Conservation (phyloP, 108 stramenopile species). For the Epipyxis sp. region DNA sequence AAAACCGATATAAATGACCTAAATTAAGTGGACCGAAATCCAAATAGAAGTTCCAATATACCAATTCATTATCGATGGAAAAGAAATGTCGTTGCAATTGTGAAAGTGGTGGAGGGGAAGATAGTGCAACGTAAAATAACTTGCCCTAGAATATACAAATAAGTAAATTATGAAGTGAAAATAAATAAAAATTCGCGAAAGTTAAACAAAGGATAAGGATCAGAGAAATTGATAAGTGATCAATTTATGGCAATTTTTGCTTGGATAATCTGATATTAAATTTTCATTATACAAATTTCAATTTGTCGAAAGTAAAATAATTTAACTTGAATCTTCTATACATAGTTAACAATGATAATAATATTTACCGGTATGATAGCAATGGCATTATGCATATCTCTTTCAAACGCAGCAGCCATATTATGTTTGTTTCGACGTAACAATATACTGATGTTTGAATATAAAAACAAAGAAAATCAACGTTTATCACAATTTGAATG, state of each 20-base stretch:
- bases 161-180: not conserved
- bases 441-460: too few relatives aligned
- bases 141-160: constrained; percentile 36
- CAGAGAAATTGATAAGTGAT: too few relatives aligned
- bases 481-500: too few relatives aligned
- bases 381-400: not conserved
- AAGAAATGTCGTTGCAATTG: constrained; percentile 61
- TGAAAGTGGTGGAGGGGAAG: constrained; percentile 35
- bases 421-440: not conserved
- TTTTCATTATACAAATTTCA: too few relatives aligned
- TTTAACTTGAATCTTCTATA: too few relatives aligned
- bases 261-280: too few relatives aligned
- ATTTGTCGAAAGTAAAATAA: too few relatives aligned
- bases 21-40: constrained; percentile 99
- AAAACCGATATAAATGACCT: constrained; percentile 92
- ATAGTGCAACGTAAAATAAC: constrained; percentile 52
- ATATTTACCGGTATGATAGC: not conserved
- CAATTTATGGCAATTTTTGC: too few relatives aligned
- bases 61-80: constrained; percentile 79
- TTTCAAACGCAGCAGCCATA: not conserved
- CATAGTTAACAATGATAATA: not conserved
- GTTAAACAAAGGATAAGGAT: too few relatives aligned
- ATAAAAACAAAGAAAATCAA: too few relatives aligned
- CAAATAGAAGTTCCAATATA: constrained; percentile 98
- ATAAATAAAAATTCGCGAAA: too few relatives aligned